phyloP scores from a whole-genome alignment of 75 land plant species.

The Azolla pinnata region DNA sequence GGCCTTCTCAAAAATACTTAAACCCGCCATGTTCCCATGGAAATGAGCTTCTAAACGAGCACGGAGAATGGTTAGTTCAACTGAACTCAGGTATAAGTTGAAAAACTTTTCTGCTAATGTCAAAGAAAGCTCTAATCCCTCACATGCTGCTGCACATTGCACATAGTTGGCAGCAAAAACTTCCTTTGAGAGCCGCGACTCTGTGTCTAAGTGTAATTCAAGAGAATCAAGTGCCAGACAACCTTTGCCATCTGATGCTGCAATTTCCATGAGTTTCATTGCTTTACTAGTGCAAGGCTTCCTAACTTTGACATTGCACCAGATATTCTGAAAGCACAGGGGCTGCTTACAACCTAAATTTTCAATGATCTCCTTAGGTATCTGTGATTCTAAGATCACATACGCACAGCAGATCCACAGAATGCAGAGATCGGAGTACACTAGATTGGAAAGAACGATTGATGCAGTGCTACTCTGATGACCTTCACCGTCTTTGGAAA shows the following conservation, averaged over 20 bases:
- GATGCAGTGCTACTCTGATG: constrained; percentile 9
- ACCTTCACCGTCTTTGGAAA: constrained; percentile 6
- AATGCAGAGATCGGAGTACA: constrained; percentile 41
- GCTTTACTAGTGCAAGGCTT: constrained; percentile 20
- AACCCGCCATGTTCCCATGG: constrained; percentile 12
- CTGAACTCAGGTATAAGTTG: constrained; percentile 41
- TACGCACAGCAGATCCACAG: constrained; percentile 72
- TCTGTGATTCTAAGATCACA: constrained; percentile 40
- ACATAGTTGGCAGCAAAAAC: constrained; percentile 52
- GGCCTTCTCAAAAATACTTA: constrained; percentile 47
- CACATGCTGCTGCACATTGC: constrained; percentile 36
- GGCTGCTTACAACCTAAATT: constrained; percentile 56
- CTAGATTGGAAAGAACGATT: constrained; percentile 35
- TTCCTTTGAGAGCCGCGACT: constrained; percentile 18
- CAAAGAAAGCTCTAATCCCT: constrained; percentile 23
- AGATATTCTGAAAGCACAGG: constrained; percentile 42
- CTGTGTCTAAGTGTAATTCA: constrained; percentile 6
- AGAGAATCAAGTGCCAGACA: background rate
- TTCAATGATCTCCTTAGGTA: constrained; percentile 44
- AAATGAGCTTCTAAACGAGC: constrained; percentile 20
- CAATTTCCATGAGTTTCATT: constrained; percentile 33
- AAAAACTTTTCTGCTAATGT: constrained; percentile 26
- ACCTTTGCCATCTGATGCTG: constrained; percentile 19
- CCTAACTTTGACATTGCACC: constrained; percentile 35
- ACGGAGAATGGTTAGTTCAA: constrained; percentile 46